Conservation (phyloP, 2,329 filamentous ascomycete genomes). For the Cytospora leucostoma region DNA sequence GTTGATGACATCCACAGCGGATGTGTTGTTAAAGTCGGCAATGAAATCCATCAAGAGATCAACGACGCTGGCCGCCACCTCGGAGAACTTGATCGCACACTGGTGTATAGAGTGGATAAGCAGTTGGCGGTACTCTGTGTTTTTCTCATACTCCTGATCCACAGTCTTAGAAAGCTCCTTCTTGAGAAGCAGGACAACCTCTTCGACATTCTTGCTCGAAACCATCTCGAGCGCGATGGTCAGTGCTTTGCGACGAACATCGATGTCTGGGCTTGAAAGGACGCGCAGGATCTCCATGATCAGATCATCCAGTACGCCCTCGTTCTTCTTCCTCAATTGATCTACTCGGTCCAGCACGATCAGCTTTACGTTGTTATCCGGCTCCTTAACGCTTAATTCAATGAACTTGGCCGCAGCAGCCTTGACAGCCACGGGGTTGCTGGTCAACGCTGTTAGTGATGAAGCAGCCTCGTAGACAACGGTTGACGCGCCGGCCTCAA, state of each 20-base stretch:
- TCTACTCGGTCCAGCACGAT: conserved; percentile 96
- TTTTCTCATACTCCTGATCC: conserved; percentile 98
- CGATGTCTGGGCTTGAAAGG: conserved; percentile 91
- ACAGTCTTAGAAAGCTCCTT: conserved; percentile 98
- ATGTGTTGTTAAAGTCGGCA: conserved; percentile 95
- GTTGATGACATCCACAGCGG: conserved; percentile 94
- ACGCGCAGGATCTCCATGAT: conserved; percentile 97
- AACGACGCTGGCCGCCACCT: conserved; percentile 95
- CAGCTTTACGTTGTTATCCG: conserved; percentile 98
- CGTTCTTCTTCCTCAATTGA: conserved; percentile 81
- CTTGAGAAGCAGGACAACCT: conserved; percentile 93
- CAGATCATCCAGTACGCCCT: conserved; percentile 88
- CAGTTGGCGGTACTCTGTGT: conserved; percentile 89
- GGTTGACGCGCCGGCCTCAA: conserved; percentile 90
- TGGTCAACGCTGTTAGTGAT: conserved; percentile 88
- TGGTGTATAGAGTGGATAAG: conserved; percentile 97
- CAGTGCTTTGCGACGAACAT: conserved; percentile 90
- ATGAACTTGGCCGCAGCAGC: conserved; percentile 95
- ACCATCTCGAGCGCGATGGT: conserved; percentile 95
- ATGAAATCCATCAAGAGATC: conserved; percentile 99
- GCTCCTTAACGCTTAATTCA: conserved; percentile 94
- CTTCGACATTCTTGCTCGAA: conserved; percentile 97
- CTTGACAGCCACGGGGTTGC: conserved; percentile 96
- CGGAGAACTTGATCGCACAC: conserved; percentile 98
- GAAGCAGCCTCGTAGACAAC: conserved; percentile 98